Evolutionary conservation across 306 rosid genomes (phyloP), one percentile per base, ranked within the genome.

Genomic region (Vachellia collinsii): DNA sequence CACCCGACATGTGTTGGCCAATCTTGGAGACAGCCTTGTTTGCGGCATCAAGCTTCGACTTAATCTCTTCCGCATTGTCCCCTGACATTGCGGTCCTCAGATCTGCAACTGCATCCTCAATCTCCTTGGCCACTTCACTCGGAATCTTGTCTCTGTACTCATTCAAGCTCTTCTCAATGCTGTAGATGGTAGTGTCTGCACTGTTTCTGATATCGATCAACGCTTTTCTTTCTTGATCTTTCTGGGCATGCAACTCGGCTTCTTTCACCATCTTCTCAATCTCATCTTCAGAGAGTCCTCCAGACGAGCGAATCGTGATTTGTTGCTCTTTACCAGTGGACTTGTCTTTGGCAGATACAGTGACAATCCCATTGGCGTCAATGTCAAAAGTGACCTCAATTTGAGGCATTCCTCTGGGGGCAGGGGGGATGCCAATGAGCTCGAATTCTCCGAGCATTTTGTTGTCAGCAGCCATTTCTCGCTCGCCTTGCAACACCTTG

Each of bases 271-370:
- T 93, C 78, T 88, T 88, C 39, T 91, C 93, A 54, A 93, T 93
- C 80, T 93, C 97, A 58, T 93, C 97, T 0, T 91, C 92, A 0
- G 94, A 83, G 4, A 93, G 94, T 5, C 97, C 97, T 34, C 94
- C 94, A 14, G 97, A 90, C 11, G 97, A 93, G 17, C 94, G 91
- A 72, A 93, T 93, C 41, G 97, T 93, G 72, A 93, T 89, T 79
- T 93, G 94, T 65, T 93, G 97, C 50, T 93, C 97, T 83, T 93
- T 93, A 6, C 86, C 86, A 13, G 97, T 93, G 77, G 97, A 83
- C 88, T 93, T 93, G 92, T 93, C 97, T 80, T 91, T 93, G 34
- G 97, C 97, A 64, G 97, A 93, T 54, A 93, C 97, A 0, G 92
- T 93, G 9, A 93, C 97, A 39, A 93, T 93, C 1, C 98, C 98